Evolutionary conservation across 2,329 filamentous ascomycete genomes (phyloP), one percentile per base, ranked within the genome.

Genomic region (Stylonectria norvegica): DNA sequence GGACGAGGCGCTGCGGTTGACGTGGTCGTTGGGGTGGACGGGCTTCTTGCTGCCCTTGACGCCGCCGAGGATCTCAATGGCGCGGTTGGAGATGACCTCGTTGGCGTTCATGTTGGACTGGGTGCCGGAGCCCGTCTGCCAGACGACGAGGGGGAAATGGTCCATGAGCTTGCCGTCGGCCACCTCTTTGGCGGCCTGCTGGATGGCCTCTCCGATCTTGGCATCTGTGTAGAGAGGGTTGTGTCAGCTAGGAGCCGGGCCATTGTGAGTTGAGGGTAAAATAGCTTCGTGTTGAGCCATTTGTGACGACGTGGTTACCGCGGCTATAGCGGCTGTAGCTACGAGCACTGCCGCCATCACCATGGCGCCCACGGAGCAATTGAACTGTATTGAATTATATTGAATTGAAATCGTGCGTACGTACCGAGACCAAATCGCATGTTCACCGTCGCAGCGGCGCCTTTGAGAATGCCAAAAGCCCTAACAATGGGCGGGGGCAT

Each of bases 61-160:
- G 59, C 93, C 93, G 57, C 93, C 93, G 38, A 97, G 79, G 50
- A 97, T 95, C 76, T 97, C 91, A 68, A 97, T 97, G 52, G 93
- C 93, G 53, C 93, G 88, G 80, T 97, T 98, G 52, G 91, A 96
- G 69, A 98, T 97, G 69, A 98, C 93, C 69, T 98, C 93, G 75
- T 98, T 98, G 65, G 91, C 90, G 74, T 98, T 98, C 93, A 97
- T 97, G 81, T 95, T 97, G 68, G 90, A 96, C 76, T 97, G 93
- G 20, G 93, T 97, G 64, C 93, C 93, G 36, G 93, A 97, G 50
- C 93, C 93, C 39, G 93, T 98, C 76, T 98, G 93, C 93, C 93
- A 98, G 63, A 98, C 91, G 42, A 97, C 91, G 47, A 97, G 86
- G 52, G 93, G 93, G 73, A 98, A 97, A 76, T 97, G 91, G 68